Evolutionary conservation across 2,329 filamentous ascomycete genomes (phyloP).

Genomic region (Aureobasidium uvarum): DNA sequence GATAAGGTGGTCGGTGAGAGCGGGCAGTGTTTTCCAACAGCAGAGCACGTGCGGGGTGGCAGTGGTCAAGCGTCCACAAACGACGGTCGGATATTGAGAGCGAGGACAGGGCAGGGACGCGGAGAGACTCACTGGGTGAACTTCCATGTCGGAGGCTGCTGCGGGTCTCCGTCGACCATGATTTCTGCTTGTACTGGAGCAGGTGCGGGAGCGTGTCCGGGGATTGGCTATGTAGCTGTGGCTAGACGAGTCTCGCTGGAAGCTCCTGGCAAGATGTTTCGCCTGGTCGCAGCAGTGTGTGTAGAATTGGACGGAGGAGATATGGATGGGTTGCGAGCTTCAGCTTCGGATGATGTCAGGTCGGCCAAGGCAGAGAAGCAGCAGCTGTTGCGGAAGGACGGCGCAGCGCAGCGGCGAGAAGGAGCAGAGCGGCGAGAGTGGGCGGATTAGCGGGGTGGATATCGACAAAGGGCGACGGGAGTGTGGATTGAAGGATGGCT

Average conservation of each 20-base stretch:
- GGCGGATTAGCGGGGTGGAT: neutral
- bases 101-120: neutral
- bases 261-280: neutral
- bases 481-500: neutral
- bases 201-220: neutral
- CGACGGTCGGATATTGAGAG: neutral
- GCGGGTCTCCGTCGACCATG: constrained; percentile 85
- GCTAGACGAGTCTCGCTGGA: neutral
- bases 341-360: constrained; percentile 26
- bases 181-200: constrained; percentile 45
- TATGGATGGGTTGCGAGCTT: constrained; percentile 14
- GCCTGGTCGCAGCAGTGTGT: neutral
- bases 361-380: constrained; percentile 16
- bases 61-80: neutral
- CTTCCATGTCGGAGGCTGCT: constrained; percentile 95
- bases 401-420: neutral
- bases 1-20: neutral
- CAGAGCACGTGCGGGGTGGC: constrained; percentile 11
- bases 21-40: neutral
- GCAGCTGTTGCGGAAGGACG: constrained; percentile 1
- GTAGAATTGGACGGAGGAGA: constrained; percentile 4
- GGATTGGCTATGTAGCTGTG: constrained; percentile 8
- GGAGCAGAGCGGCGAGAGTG: neutral
- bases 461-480: constrained; percentile 1
- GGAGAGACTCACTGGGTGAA: constrained; percentile 83